Conservation (phyloP, 345 rosid genomes). For the Gossypium raimondii region DNA sequence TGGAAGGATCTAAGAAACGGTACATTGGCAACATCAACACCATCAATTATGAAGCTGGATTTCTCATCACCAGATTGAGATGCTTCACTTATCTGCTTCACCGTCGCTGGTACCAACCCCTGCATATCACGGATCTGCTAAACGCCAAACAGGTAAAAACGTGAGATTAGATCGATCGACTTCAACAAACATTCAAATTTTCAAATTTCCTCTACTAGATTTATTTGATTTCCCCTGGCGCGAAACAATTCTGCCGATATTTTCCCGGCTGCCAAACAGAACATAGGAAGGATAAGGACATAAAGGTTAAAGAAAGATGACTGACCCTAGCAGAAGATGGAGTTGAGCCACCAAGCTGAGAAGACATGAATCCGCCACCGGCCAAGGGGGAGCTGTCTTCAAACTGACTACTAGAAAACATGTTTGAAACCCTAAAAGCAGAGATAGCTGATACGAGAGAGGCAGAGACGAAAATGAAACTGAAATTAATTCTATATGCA, state of each 20-base stretch:
- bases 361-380: slow-evolving; percentile 66
- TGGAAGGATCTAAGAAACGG: neutral
- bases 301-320: neutral
- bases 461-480: neutral
- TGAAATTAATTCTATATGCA: neutral
- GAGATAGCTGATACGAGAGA: neutral
- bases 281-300: neutral
- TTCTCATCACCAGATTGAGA: slow-evolving; percentile 71
- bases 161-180: neutral
- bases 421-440: slow-evolving; percentile 23
- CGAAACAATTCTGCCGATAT: neutral
- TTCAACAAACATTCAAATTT: neutral
- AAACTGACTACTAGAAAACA: slow-evolving; percentile 73
- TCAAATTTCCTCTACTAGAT: neutral
- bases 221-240: neutral
- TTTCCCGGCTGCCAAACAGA: slow-evolving; percentile 2
- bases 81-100: slow-evolving; percentile 79
- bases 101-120: slow-evolving; percentile 68
- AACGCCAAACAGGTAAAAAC: neutral
- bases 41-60: slow-evolving; percentile 59
- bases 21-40: slow-evolving; percentile 63
- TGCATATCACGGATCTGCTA: slow-evolving; percentile 60
- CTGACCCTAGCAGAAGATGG: slow-evolving; percentile 61
- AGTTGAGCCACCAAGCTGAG: slow-evolving; percentile 45
- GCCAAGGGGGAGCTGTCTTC: slow-evolving; percentile 45